Base-by-base conservation (phyloP, 2,329 filamentous ascomycete species). In the Penicillium sp. region DNA sequence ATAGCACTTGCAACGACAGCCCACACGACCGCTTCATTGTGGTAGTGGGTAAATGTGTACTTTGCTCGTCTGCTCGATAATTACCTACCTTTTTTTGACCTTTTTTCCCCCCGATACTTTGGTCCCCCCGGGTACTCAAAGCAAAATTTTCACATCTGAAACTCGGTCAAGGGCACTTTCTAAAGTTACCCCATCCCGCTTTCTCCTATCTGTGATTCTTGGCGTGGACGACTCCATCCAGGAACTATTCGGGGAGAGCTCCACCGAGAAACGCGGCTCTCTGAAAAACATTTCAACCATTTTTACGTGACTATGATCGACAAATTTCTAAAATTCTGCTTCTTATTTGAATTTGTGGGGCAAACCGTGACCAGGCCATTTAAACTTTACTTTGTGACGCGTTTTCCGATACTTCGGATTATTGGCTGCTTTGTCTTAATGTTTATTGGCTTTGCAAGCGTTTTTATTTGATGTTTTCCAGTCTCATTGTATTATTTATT, bases 1-100 rank as follows among this genome's bases (percentile, higher is more conserved):
- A 80, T 33, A 78, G 82, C 33, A 33, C 54, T 23, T 91, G 89
- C 66, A 69, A 82, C 6, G 80, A 82, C 56, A 83, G 87, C 0
- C 89, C 89, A 29, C 89, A 91, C 71, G 88, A 91, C 72, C 82
- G 88, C 63, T 90, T 88, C 67, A 90, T 91, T 66, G 83, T 91
- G 43, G 77, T 88, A 29, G 84, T 86, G 12, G 87, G 86, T 55
- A 82, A 82, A 68, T 89, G 84, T 63, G 80, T 81, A 27, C 73
- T 86, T 33, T 86, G 84, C 60, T 65, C 58, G 35, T 17, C 57
- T 12, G 31, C 48, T 48, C 47, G 61, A 48, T 60, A 46, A 62
- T 45, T 37, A 25, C 15, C 25, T 23, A 2, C 6, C 9, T 13
- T 19, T 25, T n/a, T 25, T n/a, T n/a, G n/a, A 1, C 6, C 6